Evolutionary conservation across 345 rosid species (phyloP).

Genomic region (Linum usitatissimum): DNA sequence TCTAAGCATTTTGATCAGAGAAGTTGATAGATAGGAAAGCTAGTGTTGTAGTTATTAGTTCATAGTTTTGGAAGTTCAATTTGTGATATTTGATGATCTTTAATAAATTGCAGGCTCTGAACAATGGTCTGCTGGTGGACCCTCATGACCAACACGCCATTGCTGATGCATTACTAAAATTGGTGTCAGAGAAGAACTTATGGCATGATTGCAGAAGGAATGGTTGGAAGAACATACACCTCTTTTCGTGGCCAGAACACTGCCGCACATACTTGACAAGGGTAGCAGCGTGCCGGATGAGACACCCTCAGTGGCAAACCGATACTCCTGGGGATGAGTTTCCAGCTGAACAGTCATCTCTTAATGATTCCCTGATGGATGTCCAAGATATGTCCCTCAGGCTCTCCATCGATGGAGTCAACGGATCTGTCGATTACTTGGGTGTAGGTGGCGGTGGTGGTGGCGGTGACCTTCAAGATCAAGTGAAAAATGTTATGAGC

Average conservation of each 20-base stretch:
- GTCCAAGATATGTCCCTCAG: conserved; percentile 93
- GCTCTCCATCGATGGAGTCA: conserved; percentile 85
- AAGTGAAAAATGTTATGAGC: conserved; percentile 59
- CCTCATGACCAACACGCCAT: conserved; percentile 86
- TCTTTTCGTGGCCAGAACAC: conserved; percentile 97
- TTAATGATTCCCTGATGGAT: conserved; percentile 80
- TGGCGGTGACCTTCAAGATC: conserved; percentile 45
- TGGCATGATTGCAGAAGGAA: conserved; percentile 82
- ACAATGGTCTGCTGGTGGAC: conserved; percentile 88
- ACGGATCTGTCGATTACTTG: conserved; percentile 41
- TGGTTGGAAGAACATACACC: conserved; percentile 94
- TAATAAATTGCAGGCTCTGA: conserved; percentile 47
- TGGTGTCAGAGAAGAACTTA: conserved; percentile 84
- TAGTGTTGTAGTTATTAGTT: too few relatives aligned
- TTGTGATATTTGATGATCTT: conserved; percentile 8
- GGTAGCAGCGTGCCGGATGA: conserved; percentile 83
- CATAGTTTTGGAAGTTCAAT: background rate
- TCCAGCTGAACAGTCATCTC: conserved; percentile 42
- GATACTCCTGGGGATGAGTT: conserved; percentile 67
- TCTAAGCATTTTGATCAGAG: too few relatives aligned
- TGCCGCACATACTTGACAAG: conserved; percentile 92
- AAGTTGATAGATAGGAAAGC: too few relatives aligned
- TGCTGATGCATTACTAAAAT: conserved; percentile 75
- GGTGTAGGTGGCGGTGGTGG: conserved; percentile 24
- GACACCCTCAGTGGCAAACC: conserved; percentile 93